Base-by-base conservation (phyloP, 2,329 filamentous ascomycete genomes). In the Decorospora gaudefroyi region DNA sequence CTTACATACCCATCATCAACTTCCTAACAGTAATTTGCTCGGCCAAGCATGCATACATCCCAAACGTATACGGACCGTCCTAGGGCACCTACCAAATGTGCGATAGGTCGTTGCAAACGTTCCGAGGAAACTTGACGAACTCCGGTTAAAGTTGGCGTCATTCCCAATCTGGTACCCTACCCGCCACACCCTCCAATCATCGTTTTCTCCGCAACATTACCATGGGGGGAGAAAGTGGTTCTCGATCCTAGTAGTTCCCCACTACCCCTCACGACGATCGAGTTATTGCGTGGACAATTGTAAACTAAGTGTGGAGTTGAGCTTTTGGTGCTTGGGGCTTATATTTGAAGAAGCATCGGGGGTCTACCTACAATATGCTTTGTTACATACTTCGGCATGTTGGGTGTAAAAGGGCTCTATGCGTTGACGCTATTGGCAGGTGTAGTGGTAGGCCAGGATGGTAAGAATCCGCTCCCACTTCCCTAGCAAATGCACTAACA, bases 251-350 rank as follows among this genome's bases (percentile, higher is more conserved):
- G 46, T 16, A 31, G 37, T 46, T 46, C 46, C 46, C 53, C 50
- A 40, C 50, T 55, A 51, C 53, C 50, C 53, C 53, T 53, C 53
- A 50, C 39, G 25, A 42, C 33, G 37, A 33, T 29, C 31, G 15
- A 9, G 23, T 32, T 27, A 21, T 12, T 28, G 43, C 29, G 35
- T 25, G 31, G n/a, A 11, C 13, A 13, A n/a, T 15, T 31, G 27
- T 37, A 36, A 42, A 23, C 49, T 47, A 29, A 32, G 31, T 18
- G 45, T 41, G 32, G 6, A 10, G 29, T 10, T 36, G 41, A 17
- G 17, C 32, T 7, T 22, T 27, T 25, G 36, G 42, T 42, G 30
- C 11, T 39, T 23, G 26, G 11, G 6, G 41, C 36, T 35, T 51
- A 50, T 52, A 55, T 41, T 40, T 38, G 28, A 28, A 3, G 23